Percentiles rank a stretch among this genome's conserved stretches.
These are phyloP conservation scores for Phoma sp. DNA, from an alignment of 2,329 filamentous ascomycete genomes.

Conservation along the genomic window DNA sequence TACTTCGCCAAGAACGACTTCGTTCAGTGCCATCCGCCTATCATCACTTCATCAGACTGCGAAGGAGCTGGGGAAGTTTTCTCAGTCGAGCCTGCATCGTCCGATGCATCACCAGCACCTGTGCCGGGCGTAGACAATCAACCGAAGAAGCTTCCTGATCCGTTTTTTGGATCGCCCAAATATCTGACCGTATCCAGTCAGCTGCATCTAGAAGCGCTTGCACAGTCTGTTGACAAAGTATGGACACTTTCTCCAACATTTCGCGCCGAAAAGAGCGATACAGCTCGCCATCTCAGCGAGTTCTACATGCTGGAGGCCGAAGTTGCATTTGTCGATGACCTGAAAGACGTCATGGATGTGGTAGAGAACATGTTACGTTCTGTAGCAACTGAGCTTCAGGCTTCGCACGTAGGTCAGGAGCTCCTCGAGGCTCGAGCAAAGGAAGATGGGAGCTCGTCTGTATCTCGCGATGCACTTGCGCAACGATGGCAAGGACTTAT, in stretches of 20 bases:
- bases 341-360: constrained; percentile 76
- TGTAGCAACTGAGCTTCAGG: constrained; percentile 57
- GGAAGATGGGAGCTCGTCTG: constrained; percentile 40
- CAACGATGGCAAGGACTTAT: constrained; percentile 74
- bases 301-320: constrained; percentile 99
- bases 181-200: constrained; percentile 96
- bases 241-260: constrained; percentile 96
- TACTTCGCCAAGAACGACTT: constrained; percentile 77
- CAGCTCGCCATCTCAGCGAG: constrained; percentile 90
- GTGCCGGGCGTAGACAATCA: constrained; percentile 37
- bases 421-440: constrained; percentile 56
- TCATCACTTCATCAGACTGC: constrained; percentile 96
- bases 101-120: not conserved
- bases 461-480: constrained; percentile 61
- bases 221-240: constrained; percentile 85
- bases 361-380: constrained; percentile 77
- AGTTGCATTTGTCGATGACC: constrained; percentile 74
- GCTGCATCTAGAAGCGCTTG: constrained; percentile 89
- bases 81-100: constrained; percentile 57
- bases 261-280: constrained; percentile 83
- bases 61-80: constrained; percentile 97
- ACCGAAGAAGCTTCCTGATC: constrained; percentile 32
- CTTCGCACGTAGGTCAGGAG: constrained; percentile 61
- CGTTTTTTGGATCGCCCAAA: constrained; percentile 86
- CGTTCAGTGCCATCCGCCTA: constrained; percentile 86